Evolutionary conservation across 345 rosid genomes (phyloP).

Genomic region (Gossypioides kirkii): DNA sequence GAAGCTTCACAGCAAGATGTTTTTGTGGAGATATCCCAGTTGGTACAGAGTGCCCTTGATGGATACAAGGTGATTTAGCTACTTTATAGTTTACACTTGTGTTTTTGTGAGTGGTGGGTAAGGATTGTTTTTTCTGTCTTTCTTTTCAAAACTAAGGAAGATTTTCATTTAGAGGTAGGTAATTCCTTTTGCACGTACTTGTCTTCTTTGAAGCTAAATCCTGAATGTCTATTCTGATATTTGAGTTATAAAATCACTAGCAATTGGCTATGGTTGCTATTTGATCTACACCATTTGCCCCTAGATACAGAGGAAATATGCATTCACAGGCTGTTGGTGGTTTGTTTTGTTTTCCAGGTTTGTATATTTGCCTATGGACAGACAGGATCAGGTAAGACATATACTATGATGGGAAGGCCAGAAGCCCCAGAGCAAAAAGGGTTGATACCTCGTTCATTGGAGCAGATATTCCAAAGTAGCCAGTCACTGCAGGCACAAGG

Average conservation of each 20-base stretch:
- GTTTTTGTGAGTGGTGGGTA: background rate
- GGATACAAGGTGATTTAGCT: constrained; percentile 75
- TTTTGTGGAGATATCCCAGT: constrained; percentile 89
- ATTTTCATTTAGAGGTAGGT: background rate
- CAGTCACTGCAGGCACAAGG: constrained; percentile 73
- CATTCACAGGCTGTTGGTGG: background rate
- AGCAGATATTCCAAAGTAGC: constrained; percentile 78
- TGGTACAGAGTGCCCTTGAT: constrained; percentile 93
- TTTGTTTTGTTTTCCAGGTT: constrained; percentile 41
- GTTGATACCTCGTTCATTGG: constrained; percentile 82
- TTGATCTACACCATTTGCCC: background rate
- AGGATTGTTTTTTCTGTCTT: too few species aligned
- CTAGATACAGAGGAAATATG: background rate
- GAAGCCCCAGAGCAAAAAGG: constrained; percentile 64
- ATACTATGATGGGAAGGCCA: constrained; percentile 98
- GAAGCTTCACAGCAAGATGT: constrained; percentile 85
- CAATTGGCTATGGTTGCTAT: background rate
- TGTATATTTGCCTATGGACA: constrained; percentile 99
- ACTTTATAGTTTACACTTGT: background rate
- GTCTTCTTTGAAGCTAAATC: background rate
- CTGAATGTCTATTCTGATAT: background rate
- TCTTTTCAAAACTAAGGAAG: background rate
- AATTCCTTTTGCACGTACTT: background rate
- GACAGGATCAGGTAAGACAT: constrained; percentile 96
- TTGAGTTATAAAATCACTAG: background rate